Percentiles rank a stretch among this genome's conserved stretches.
phyloP scores from a whole-genome alignment of 257 asterid genomes.

The Buddleja alternifolia region DNA sequence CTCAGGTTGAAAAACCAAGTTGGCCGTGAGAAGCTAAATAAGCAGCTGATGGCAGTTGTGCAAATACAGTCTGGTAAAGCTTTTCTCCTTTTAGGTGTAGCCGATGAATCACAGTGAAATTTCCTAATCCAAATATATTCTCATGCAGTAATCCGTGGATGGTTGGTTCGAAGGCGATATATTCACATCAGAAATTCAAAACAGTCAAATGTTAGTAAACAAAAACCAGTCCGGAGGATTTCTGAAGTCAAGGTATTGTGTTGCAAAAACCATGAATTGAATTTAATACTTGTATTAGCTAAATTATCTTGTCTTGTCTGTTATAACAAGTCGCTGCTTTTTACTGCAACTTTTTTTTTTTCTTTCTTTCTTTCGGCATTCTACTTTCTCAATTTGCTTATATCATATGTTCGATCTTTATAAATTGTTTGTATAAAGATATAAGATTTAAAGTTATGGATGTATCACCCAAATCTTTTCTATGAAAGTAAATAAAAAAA shows the following conservation, averaged over 20 bases:
- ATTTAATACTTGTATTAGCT: not conserved
- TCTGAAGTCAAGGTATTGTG: conserved; percentile 68
- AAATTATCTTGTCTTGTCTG: not conserved
- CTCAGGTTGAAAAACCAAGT: conserved; percentile 43
- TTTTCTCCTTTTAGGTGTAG: conserved; percentile 23
- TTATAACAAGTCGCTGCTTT: not conserved
- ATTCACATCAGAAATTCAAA: conserved; percentile 42
- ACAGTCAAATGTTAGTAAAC: conserved; percentile 34
- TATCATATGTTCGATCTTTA: not conserved
- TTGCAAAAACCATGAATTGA: conserved; percentile 17
- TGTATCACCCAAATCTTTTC: not conserved
- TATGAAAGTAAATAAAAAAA: not conserved
- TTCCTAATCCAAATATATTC: conserved; percentile 1
- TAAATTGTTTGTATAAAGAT: no score
- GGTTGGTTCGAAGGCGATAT: conserved; percentile 66
- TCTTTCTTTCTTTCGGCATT: not conserved
- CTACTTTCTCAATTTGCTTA: not conserved
- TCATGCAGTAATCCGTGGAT: conserved; percentile 77
- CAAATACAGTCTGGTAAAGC: conserved; percentile 83
- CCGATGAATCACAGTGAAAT: conserved; percentile 18
- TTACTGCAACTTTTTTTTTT: not conserved
- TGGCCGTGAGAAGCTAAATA: conserved; percentile 44
- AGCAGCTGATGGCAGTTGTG: conserved; percentile 54
- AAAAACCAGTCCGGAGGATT: conserved; percentile 45
- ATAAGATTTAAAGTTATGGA: not conserved